Evolutionary conservation across 345 rosid genomes (phyloP), one percentile per base, ranked within the genome.

Genomic region (Arabidopsis suecica): DNA sequence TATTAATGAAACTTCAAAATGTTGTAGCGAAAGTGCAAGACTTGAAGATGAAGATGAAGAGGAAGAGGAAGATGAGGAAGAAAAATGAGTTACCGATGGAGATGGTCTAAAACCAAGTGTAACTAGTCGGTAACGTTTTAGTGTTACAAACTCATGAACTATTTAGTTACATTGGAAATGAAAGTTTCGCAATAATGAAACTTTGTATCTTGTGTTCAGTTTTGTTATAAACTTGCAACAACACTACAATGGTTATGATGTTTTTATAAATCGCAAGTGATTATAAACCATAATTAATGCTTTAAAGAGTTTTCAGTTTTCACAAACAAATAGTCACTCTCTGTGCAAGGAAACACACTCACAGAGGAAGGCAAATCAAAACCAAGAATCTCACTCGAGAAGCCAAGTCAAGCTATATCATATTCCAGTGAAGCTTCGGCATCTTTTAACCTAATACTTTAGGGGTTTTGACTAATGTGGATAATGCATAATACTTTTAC

Each of bases 391-490:
- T 44, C 78, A 40, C 34, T 36, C 16, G 28, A 67, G 8, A 50
- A 53, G 28, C 13, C 69, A 28, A 28, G 3, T 30, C 54, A 48
- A 54, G 61, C 6, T 79, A 50, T 78, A 53, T 80, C 81, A 90
- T 42, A 86, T 74, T 12, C 96, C 96, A 32, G 82, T 45, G 81
- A 94, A 89, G 33, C 92, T 83, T 25, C 88, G 83, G 59, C 93
- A 89, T 73, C 22, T 20, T 20, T 20, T 20, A 20, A 20, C 22
- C 22, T 20, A 20, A 20, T 20, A 20, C 22, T 20, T 20, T 20
- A 20, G 22, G 22, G 22, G 22, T 20, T 20, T 20, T 20, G 22
- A 20, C 25, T 23, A 23, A 23, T 23, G 25, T 23, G 2, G 25
- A 23, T 23, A 23, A 23, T 23, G 25, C 25, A 23, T 23, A 23